Base-by-base conservation (phyloP, 345 rosid genomes). In the Bruguiera sexangula region DNA sequence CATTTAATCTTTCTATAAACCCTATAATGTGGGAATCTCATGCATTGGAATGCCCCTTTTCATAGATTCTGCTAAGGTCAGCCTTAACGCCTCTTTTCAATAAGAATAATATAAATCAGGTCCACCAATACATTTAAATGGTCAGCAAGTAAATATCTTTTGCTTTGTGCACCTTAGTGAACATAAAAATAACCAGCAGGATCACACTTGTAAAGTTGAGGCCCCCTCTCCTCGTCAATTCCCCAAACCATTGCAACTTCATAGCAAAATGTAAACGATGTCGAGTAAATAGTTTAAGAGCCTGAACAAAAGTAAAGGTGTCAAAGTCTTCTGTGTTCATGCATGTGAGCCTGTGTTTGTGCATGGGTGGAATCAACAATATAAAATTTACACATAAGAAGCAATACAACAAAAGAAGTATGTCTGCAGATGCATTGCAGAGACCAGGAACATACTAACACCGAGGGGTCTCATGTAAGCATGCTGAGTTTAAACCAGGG, bases 391-490 rank as follows among this genome's bases (percentile, higher is more conserved):
- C 13, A 7, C 26, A 22, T 27, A 21, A 54, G 22, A 54, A 54
- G 11, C 43, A 37, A 8, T 2, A 4, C 1, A 51, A 62, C 51
- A 22, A 34, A 34, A 62, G 39, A 21, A 27, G 6, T 43, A 11
- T 29, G 30, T 50, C 26, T 54, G 21, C 21, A 3, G 11, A 34
- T 2, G 56, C 27, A n/a, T 36, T 11, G 18, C 63, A 68, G 73
- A 62, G 75, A 67, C 6, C 22, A 72, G 72, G 79, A 73, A 82
- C 87, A 55, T 77, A 85, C 99, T 94, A 69, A 95, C 96, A 74
- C 99, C 97, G 74, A 92, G 99, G 21, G 99, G 99, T 83, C 99
- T 89, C 99, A 92, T 90, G 78, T 96, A 96, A 63, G 98, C 99
- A 87, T 96, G 98, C 64, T 96, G 99, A 63, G 99, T 96, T 71